Base-by-base conservation (phyloP, 2,329 filamentous ascomycete genomes). In the Diplodia corticola region DNA sequence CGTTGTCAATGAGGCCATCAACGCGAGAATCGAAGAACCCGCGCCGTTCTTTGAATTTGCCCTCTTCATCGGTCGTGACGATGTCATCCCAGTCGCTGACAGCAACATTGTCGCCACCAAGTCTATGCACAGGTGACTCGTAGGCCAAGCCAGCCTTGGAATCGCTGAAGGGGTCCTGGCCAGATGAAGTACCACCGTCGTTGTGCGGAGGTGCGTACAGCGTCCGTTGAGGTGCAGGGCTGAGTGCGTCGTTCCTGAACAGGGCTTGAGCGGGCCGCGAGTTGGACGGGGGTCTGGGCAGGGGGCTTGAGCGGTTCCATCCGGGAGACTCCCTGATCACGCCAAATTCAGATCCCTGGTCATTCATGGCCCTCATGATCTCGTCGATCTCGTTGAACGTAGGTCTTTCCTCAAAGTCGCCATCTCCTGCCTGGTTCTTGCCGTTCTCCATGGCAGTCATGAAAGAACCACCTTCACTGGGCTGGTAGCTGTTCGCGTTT, bases 31-130 rank as follows among this genome's bases (percentile, higher is more conserved):
- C 93, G 73, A 98, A 97, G 84, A 97, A 98, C 54, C 88, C 86
- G 69, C 91, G 91, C 55, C 93, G 88, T 63, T 89, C 88, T 69
- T 91, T 88, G 65, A 98, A 82, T 78, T 96, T 97, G 60, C 88
- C 86, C 67, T 96, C 92, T 73, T 96, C 91, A 37, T 90, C 89
- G 20, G 92, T 91, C 10, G 90, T 90, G 68, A 97, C 89, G 54
- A 90, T 88, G 74, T 90, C 90, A 73, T 96, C 93, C 95, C 95
- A 99, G 76, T 98, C 94, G 75, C 93, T 97, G 67, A 88, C 86
- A 26, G 89, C 88, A 17, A 89, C 81, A 68, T 86, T 88, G 30
- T 86, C 85, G 67, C 84, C 85, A 71, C 89, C 87, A 64, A 92
- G 82, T 64, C 86, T 85, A 68, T 87, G 85, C 33, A 92, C 80